Base-by-base conservation (phyloP, 805 yeast species). In the Candida ascalaphidarum region DNA sequence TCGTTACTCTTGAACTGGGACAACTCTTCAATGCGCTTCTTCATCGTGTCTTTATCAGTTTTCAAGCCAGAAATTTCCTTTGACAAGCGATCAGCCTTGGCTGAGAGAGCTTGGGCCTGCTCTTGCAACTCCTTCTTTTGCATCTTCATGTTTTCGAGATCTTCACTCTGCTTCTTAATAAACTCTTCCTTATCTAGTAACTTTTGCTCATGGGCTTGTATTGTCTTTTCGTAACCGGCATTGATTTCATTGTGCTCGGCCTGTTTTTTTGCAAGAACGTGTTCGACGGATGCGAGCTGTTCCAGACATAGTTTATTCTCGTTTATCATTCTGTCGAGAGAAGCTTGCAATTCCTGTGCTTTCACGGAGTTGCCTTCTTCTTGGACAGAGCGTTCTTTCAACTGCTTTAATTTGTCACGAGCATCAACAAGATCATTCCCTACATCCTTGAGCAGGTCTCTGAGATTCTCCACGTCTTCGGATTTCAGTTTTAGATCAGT, bases 361-460 rank as follows among this genome's bases (percentile, higher is more conserved):
- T 41, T 37, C 17, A 52, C 17, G 14, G 39, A 34, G 8, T 21
- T 7, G 23, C n/a, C 19, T 16, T 21, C 12, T 21, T 20, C 19
- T 25, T 26, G n/a, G 17, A 25, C 20, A 12, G 21, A 17, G 12
- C 27, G 9, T 3, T 6, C 23, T n/a, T 31, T 48, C 12, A 51
- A 19, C 4, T 44, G 48, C 40, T 79, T 77, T 13, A 77, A 28
- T 30, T 71, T 56, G 25, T 80, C 84, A 37, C 70, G 74, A 0
- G 85, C 73, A 4, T 71, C 68, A 1, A 86, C 94, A 6, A 86
- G 60, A 27, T 84, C 94, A 43, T 81, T 72, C 1, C 96, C 96
- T 16, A 86, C 65, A 32, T 71, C 75, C 37, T 68, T 68, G 30
- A 88, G 50, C 83, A 80, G 82, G 33, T 85, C 96, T 43, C 77